Evolutionary conservation across 2,329 filamentous ascomycete genomes (phyloP).

Genomic region (Trichoderma koningiopsis): DNA sequence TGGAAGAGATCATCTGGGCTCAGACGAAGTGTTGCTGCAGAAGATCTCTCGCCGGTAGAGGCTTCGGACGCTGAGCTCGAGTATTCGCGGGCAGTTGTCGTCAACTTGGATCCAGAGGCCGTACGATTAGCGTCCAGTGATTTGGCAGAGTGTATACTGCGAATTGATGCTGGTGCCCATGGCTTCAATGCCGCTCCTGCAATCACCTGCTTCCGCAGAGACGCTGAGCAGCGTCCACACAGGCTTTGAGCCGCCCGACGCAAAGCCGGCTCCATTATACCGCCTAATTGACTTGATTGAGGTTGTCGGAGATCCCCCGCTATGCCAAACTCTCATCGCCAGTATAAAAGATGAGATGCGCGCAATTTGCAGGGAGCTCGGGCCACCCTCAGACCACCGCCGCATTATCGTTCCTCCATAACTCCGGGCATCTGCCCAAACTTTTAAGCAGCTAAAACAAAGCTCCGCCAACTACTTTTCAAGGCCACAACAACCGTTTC

Average conservation of each 20-base stretch:
- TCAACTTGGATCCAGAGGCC: conserved; percentile 28
- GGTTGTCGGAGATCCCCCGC: conserved; percentile 8
- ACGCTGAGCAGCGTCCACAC: conserved; percentile 46
- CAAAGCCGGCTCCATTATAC: conserved; percentile 45
- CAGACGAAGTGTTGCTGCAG: conserved; percentile 46
- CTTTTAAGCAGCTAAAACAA: conserved; percentile 32
- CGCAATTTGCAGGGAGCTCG: conserved; percentile 34
- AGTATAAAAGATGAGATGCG: background rate
- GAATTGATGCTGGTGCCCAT: conserved; percentile 36
- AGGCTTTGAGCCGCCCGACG: conserved; percentile 44
- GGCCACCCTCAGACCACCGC: conserved; percentile 33
- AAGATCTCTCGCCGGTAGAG: conserved; percentile 32
- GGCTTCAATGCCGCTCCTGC: conserved; percentile 31
- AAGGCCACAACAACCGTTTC: conserved; percentile 30
- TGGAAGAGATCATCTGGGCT: conserved; percentile 87
- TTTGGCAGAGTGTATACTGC: conserved; percentile 35
- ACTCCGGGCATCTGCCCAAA: conserved; percentile 34
- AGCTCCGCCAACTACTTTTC: conserved; percentile 33
- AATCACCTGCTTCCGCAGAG: conserved; percentile 38
- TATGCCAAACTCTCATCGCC: conserved; percentile 1
- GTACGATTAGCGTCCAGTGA: conserved; percentile 28
- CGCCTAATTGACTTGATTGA: conserved; percentile 26
- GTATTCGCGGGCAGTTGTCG: conserved; percentile 34
- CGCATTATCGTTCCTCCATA: conserved; percentile 43
- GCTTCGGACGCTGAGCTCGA: conserved; percentile 34